Conservation (phyloP, 192 early-diverging fungal species). For the Cetraspora pellucida region DNA sequence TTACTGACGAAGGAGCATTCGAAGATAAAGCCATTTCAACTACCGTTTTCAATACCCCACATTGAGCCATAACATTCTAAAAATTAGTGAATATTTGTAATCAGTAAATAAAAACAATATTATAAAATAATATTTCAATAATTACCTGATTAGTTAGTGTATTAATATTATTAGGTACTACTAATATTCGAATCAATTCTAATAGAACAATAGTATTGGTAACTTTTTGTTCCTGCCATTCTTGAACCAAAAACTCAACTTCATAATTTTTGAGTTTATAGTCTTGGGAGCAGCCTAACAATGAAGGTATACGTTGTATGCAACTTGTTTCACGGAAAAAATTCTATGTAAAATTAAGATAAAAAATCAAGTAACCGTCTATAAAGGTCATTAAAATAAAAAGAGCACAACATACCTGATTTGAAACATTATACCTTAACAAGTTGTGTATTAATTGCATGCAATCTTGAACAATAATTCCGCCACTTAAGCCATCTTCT, state of each 20-base stretch:
- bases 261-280: constrained; percentile 47
- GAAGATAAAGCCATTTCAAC: constrained; percentile 78
- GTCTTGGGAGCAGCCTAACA: constrained; percentile 61
- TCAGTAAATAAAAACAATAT: background rate
- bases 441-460: constrained; percentile 90
- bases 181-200: constrained; percentile 87
- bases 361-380: background rate
- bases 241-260: constrained; percentile 48
- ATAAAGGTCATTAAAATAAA: constrained; percentile 12
- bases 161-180: constrained; percentile 85
- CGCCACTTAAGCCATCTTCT: constrained; percentile 88
- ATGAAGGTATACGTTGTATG: constrained; percentile 82
- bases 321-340: constrained; percentile 96
- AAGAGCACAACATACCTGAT: constrained; percentile 72
- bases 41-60: constrained; percentile 76
- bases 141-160: constrained; percentile 82
- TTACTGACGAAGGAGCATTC: constrained; percentile 75
- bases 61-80: constrained; percentile 78
- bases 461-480: constrained; percentile 97
- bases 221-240: constrained; percentile 83
- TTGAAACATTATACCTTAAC: constrained; percentile 93
- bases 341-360: constrained; percentile 54
- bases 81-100: background rate
- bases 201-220: constrained; percentile 87
- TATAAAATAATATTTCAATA: background rate